Evolutionary conservation across 768 basidiomycete species (phyloP).

Genomic region (Lentinula boryana): DNA sequence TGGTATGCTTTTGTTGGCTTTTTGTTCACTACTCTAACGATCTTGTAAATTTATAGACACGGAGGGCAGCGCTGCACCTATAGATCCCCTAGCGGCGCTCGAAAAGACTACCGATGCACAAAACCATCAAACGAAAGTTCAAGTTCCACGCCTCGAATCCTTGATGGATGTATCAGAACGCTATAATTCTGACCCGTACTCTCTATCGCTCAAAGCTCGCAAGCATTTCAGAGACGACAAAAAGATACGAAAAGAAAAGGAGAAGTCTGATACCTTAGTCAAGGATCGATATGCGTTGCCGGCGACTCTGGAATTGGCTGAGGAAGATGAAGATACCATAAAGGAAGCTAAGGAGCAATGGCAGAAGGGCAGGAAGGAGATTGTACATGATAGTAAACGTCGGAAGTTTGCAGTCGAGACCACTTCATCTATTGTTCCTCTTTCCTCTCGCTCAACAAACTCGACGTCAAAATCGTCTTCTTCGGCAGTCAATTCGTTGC

Average conservation of each 20-base stretch:
- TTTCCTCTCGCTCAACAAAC: slow-evolving; percentile 9
- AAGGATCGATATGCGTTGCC: slow-evolving; percentile 77
- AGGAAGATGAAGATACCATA: slow-evolving; percentile 54
- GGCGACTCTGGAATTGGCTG: slow-evolving; percentile 56
- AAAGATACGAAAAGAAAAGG: slow-evolving; percentile 65
- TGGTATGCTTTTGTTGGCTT: slow-evolving; percentile 36
- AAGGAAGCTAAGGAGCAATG: slow-evolving; percentile 62
- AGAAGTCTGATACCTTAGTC: slow-evolving; percentile 63
- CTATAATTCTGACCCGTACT: slow-evolving; percentile 82
- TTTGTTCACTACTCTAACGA: neutral
- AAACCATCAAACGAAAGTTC: slow-evolving; percentile 63
- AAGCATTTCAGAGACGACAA: slow-evolving; percentile 86
- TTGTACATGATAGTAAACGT: slow-evolving; percentile 43
- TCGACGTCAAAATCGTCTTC: slow-evolving; percentile 12
- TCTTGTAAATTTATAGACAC: slow-evolving; percentile 44
- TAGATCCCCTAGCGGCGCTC: slow-evolving; percentile 80
- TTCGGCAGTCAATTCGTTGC: slow-evolving; percentile 26
- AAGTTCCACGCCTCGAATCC: slow-evolving; percentile 75
- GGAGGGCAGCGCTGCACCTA: slow-evolving; percentile 52
- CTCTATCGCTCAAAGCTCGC: slow-evolving; percentile 67
- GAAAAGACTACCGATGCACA: slow-evolving; percentile 86
- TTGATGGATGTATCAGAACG: slow-evolving; percentile 73
- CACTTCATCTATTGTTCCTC: slow-evolving; percentile 17
- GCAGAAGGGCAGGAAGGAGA: slow-evolving; percentile 44
- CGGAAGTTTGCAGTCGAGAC: slow-evolving; percentile 31